phyloP scores from a whole-genome alignment of 208 protist species.

The Trypanosoma boissoni region DNA sequence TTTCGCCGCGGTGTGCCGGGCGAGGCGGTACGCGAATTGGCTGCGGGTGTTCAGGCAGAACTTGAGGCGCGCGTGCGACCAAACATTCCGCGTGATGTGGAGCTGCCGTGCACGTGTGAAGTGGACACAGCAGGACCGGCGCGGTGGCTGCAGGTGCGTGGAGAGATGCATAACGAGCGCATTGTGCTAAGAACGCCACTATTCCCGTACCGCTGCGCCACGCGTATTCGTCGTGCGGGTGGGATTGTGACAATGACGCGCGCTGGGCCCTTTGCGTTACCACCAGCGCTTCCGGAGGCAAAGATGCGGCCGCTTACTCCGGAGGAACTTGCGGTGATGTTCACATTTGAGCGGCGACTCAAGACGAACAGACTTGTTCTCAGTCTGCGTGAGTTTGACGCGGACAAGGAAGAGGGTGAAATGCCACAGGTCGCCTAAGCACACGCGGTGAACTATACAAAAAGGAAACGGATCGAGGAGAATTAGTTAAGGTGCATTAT shows the following conservation, averaged over 20 bases:
- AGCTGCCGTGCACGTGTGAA: conserved; percentile 55
- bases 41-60: conserved; percentile 25
- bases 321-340: conserved; percentile 71
- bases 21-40: conserved; percentile 41
- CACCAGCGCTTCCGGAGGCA: conserved; percentile 30
- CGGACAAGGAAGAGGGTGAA: conserved; percentile 4
- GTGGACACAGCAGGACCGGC: conserved; percentile 19
- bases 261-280: conserved; percentile 70
- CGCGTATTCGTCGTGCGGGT: conserved; percentile 44
- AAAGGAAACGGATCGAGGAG: too few relatives aligned
- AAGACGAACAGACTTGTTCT: conserved; percentile 85
- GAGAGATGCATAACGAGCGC: conserved; percentile 41
- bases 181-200: conserved; percentile 69
- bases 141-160: too few relatives aligned
- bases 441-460: too few relatives aligned
- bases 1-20: conserved; percentile 61
- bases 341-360: conserved; percentile 79
- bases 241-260: conserved; percentile 58
- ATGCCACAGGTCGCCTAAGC: too few relatives aligned
- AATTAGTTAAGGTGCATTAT: too few relatives aligned
- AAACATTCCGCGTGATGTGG: conserved; percentile 34
- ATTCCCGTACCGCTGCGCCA: conserved; percentile 63
- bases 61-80: conserved; percentile 33
- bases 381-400: conserved; percentile 73
- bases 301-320: conserved; percentile 40